Conservation (phyloP, 129 eudicot genomes). For the Daucus carota region DH1_v3.0 NC_030381.2:3381501-3382000, state of each 20-base stretch:
- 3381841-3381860: constrained; percentile 92
- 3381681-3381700: constrained; percentile 76
- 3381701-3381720: constrained; percentile 61
- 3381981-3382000: constrained; percentile 89
- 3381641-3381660: constrained; percentile 69
- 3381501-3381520: constrained; percentile 78
- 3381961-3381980: constrained; percentile 89
- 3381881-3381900: constrained; percentile 94
- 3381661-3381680: constrained; percentile 75
- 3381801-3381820: constrained; percentile 62
- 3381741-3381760: constrained; percentile 64
- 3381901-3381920: constrained; percentile 65
- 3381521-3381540: constrained; percentile 66
- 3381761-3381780: constrained; percentile 75
- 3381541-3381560: constrained; percentile 74
- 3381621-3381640: constrained; percentile 73
- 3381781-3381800: constrained; percentile 59
- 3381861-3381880: constrained; percentile 73
- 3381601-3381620: constrained; percentile 70
- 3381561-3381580: constrained; percentile 80
- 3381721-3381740: constrained; percentile 90
- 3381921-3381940: constrained; percentile 65
- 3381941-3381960: constrained; percentile 77
- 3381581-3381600: constrained; percentile 71
- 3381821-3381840: constrained; percentile 71